A percentile compares a stretch with the other conserved stretches of the same genome.
Evolutionary conservation across 164 flowering plant genomes (phyloP).

Genomic region (Hamamelis virginiana): DNA sequence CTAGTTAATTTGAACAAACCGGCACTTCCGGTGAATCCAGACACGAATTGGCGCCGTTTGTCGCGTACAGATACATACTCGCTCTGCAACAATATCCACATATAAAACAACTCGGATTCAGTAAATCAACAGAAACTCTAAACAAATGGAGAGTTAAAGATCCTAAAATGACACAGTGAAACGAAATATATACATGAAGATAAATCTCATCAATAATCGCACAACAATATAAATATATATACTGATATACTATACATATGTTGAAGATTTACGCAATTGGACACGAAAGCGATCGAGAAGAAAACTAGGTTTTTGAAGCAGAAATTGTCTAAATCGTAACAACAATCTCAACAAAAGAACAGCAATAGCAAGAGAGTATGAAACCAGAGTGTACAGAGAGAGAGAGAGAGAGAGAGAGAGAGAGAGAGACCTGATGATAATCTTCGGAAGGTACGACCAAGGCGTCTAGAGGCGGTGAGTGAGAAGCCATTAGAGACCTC

Average conservation of each 20-base stretch:
- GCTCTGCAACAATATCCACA: conserved; percentile 50
- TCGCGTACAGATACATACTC: conserved; percentile 91
- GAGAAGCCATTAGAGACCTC: conserved; percentile 85
- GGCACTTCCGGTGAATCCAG: conserved; percentile 98
- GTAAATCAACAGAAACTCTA: background rate
- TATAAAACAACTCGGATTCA: background rate
- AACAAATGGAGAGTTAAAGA: background rate
- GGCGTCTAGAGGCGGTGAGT: conserved; percentile 82
- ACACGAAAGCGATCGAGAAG: background rate
- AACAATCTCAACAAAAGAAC: too few species aligned
- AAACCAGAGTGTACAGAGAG: too few species aligned
- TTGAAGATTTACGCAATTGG: background rate
- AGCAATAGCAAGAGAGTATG: too few species aligned
- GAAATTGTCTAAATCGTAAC: too few species aligned
- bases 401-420: background rate
- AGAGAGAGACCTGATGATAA: conserved; percentile 73
- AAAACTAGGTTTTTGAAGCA: background rate
- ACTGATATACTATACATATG: too few species aligned
- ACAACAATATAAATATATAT: too few species aligned
- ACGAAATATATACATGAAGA: background rate
- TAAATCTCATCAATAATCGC: too few species aligned
- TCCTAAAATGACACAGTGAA: background rate
- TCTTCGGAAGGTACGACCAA: conserved; percentile 91
- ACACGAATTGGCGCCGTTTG: conserved; percentile 82
- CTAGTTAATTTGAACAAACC: conserved; percentile 43